Base-by-base conservation (phyloP, 2,329 filamentous ascomycete species). In the Dryadomyces sulphureus region DNA sequence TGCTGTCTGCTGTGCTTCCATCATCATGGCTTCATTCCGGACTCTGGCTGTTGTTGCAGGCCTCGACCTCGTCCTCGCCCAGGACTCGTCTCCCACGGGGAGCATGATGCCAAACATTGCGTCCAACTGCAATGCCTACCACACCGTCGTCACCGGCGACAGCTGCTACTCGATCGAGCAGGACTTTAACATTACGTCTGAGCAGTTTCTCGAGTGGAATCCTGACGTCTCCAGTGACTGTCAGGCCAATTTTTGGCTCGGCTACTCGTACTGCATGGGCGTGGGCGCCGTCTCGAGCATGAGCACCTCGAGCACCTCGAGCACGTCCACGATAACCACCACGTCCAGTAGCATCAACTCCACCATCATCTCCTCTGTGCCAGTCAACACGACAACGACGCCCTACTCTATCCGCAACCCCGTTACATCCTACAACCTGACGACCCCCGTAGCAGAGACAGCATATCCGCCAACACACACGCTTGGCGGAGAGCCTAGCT, bases 141-240 rank as follows among this genome's bases (percentile, higher is more conserved):
- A 35, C 19, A 24, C 38, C n/a, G 38, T 34, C 25, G 38, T 19
- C 36, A 25, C 11, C 20, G 38, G 34, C 38, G 38, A 30, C 16
- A 32, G n/a, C 32, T 39, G 27, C 38, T 21, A 34, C 17, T 17
- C 22, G 6, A n/a, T 40, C 21, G 30, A 42, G 48, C 4, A 48
- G 42, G 16, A 45, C 43, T 21, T 38, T 43, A 20, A 41, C 39
- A 58, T 58, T 50, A 57, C 52, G 8, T 38, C n/a, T 17, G 54
- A 40, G 24, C 42, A 58, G 49, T 59, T 58, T 42, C 32, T 54
- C 22, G 44, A 43, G 12, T 58, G 53, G 55, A 56, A 59, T 36
- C 57, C 56, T 12, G 55, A 46, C 16, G 51, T 59, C n/a, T 55
- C 55, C 7, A 40, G 32, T 6, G 56, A 60, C 50, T 59, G 57